phyloP scores from a whole-genome alignment of 2,329 filamentous ascomycete genomes.

The Scedosporium aurantiacum region DNA sequence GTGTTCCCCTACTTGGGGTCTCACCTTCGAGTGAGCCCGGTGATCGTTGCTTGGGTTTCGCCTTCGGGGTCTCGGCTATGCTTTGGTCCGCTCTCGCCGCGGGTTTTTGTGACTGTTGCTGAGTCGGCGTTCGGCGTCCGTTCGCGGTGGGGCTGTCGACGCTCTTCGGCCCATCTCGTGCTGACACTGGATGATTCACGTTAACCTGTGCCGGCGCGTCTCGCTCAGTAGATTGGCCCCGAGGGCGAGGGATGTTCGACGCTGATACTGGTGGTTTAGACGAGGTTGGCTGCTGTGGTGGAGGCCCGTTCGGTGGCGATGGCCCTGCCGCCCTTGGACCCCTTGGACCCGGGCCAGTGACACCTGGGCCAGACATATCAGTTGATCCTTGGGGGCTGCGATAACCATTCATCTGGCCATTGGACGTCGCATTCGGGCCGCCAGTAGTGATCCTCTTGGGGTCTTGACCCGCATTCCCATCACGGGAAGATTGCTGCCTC shows the following conservation, averaged over 20 bases:
- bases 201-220: conserved; percentile 7
- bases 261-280: conserved; percentile 32
- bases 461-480: conserved; percentile 41
- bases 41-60: conserved; percentile 24
- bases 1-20: conserved; percentile 30
- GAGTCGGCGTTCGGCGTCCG: conserved; percentile 54
- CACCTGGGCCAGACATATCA: conserved; percentile 21
- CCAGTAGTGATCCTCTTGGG: conserved; percentile 25
- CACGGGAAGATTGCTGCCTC: conserved; percentile 32
- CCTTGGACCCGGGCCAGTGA: conserved; percentile 7
- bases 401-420: conserved; percentile 32
- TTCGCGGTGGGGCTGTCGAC: conserved; percentile 43
- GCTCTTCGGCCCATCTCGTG: conserved; percentile 27
- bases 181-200: conserved; percentile 5
- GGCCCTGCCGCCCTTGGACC: conserved; percentile 5
- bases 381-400: conserved; percentile 20
- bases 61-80: conserved; percentile 29
- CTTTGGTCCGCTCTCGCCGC: conserved; percentile 19
- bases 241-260: conserved; percentile 23
- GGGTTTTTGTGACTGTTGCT: conserved; percentile 34
- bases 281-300: conserved; percentile 43
- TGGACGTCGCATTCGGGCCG: conserved; percentile 10
- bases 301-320: conserved; percentile 34
- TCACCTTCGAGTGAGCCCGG: conserved; percentile 64
- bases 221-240: conserved; percentile 40